Conservation (phyloP, 345 rosid genomes). For the Eucalyptus pauciflora region DNA sequence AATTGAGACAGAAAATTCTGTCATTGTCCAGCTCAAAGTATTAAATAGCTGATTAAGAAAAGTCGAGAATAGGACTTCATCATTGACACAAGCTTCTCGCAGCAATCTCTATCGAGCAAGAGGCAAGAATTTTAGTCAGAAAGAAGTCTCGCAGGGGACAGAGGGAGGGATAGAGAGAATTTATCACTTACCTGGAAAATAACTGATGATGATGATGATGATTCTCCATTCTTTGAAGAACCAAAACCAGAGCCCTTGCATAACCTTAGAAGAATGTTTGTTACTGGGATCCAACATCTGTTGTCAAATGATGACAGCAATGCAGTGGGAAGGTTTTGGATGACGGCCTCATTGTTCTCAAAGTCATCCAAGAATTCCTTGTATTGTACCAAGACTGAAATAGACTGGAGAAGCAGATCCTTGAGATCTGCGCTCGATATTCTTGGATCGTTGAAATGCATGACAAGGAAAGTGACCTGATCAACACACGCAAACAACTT, state of each 20-base stretch:
- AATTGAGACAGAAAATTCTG: conserved; percentile 89
- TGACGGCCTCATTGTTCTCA: conserved; percentile 83
- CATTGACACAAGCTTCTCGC: conserved; percentile 64
- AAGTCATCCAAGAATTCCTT: conserved; percentile 78
- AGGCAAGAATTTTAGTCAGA: background rate
- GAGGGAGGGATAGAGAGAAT: background rate
- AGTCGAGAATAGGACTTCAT: conserved; percentile 66
- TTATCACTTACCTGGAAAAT: conserved; percentile 61
- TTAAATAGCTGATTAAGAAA: conserved; percentile 91
- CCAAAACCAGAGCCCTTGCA: conserved; percentile 82
- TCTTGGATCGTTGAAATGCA: conserved; percentile 85
- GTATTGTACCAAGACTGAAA: conserved; percentile 84
- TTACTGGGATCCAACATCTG: conserved; percentile 91
- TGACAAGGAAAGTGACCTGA: conserved; percentile 83
- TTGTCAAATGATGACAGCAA: conserved; percentile 87
- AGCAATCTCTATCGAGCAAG: conserved; percentile 40
- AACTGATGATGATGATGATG: conserved; percentile 68
- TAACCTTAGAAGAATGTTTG: conserved; percentile 80
- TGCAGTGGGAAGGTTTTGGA: conserved; percentile 59
- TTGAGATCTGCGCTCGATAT: conserved; percentile 79
- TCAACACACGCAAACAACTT: background rate
- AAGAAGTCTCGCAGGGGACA: background rate
- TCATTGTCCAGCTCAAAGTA: conserved; percentile 97
- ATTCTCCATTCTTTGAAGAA: conserved; percentile 73
- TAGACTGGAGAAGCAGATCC: conserved; percentile 95